Conservation (phyloP, 768 basidiomycete genomes). For the Galerina marginata region DNA sequence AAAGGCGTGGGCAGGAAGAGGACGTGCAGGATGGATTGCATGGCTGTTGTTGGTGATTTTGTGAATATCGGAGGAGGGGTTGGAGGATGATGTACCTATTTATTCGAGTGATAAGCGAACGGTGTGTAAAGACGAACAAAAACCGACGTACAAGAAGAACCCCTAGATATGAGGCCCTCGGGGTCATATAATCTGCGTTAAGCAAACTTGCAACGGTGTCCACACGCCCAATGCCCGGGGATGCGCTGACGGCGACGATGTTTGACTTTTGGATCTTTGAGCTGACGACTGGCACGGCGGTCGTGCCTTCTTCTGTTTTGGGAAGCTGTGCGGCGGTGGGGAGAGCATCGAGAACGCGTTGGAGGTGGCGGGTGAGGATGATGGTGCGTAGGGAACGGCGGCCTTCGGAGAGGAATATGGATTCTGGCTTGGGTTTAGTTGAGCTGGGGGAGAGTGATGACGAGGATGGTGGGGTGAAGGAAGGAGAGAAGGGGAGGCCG, state of each 20-base stretch:
- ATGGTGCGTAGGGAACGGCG: conserved; percentile 64
- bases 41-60: conserved; percentile 65
- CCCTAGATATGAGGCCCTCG: conserved; percentile 47
- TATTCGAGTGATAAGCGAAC: background rate
- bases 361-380: conserved; percentile 78
- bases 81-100: conserved; percentile 69
- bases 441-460: conserved; percentile 20
- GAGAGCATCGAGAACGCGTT: conserved; percentile 83
- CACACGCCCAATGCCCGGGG: conserved; percentile 74
- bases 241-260: conserved; percentile 74
- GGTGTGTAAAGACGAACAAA: conserved; percentile 9
- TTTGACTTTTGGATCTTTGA: conserved; percentile 62
- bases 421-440: conserved; percentile 23
- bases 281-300: conserved; percentile 42
- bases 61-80: conserved; percentile 72
- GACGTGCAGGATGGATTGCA: conserved; percentile 83
- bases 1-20: conserved; percentile 85
- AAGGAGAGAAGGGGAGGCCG: conserved; percentile 35
- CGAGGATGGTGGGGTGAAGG: conserved; percentile 12
- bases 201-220: conserved; percentile 69
- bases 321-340: conserved; percentile 62
- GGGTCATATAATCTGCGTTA: conserved; percentile 48
- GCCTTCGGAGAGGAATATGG: conserved; percentile 65
- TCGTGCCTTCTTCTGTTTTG: conserved; percentile 40
- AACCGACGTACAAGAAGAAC: conserved; percentile 50